Conservation (phyloP, 306 rosid species). For the Adenanthera pavonina region DNA sequence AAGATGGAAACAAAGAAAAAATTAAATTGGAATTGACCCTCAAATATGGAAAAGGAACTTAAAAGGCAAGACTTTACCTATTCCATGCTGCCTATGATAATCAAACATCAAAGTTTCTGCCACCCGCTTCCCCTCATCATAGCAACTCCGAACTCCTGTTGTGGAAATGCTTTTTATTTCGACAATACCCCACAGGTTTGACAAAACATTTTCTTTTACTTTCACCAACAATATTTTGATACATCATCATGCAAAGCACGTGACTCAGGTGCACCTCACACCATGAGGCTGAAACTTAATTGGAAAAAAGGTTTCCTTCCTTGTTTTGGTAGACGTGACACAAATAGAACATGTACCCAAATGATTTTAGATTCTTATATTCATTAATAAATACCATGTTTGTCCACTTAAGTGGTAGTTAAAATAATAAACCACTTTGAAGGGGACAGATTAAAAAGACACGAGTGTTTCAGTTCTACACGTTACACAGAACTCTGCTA, state of each 20-base stretch:
- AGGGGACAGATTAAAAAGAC: not conserved
- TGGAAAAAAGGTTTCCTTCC: not conserved
- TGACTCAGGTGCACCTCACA: not conserved
- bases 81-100: slow-evolving; percentile 94
- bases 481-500: not conserved
- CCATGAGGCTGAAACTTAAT: not conserved
- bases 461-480: slow-evolving; percentile 1
- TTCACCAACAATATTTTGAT: not conserved
- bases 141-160: slow-evolving; percentile 93
- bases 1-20: not conserved
- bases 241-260: not conserved
- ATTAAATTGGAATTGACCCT: not conserved
- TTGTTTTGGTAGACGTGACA: not conserved
- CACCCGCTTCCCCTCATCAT: slow-evolving; percentile 97
- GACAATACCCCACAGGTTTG: slow-evolving; percentile 14
- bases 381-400: slow-evolving; percentile 12
- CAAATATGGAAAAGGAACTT: not conserved
- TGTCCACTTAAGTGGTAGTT: not conserved
- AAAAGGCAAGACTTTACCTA: slow-evolving; percentile 52
- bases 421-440: slow-evolving; percentile 33
- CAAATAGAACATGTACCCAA: slow-evolving; percentile 4
- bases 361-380: slow-evolving; percentile 1
- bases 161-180: slow-evolving; percentile 30
- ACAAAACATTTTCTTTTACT: slow-evolving; percentile 16
- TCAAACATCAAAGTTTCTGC: slow-evolving; percentile 98